These are phyloP conservation scores for Coemansia erecta DNA, from an alignment of 192 early-diverging fungal genomes.

Conservation along the genomic window DNA sequence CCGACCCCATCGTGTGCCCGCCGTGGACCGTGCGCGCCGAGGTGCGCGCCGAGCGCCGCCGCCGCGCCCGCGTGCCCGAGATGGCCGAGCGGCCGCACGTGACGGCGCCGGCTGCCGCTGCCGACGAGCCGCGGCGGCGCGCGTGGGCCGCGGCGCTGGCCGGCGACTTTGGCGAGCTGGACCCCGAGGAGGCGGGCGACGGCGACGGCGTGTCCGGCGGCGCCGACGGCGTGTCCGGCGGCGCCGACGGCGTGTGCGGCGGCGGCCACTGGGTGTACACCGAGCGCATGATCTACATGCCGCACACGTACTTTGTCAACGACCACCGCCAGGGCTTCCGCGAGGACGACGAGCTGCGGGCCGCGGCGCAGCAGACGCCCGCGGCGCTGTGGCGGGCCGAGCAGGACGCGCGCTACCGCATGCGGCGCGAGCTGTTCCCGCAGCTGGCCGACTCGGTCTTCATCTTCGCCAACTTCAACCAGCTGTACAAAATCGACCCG, in stretches of 20 bases:
- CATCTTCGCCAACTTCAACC: constrained; percentile 96
- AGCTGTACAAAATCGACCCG: constrained; percentile 96
- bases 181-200: constrained; percentile 38
- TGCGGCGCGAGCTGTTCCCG: constrained; percentile 87
- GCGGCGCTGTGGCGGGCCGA: constrained; percentile 72
- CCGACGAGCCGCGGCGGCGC: constrained; percentile 12
- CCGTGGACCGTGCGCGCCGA: constrained; percentile 65
- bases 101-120: constrained; percentile 3
- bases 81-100: constrained; percentile 20
- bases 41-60: constrained; percentile 47
- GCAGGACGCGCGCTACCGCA: constrained; percentile 74
- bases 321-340: constrained; percentile 91
- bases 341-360: constrained; percentile 63
- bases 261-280: constrained; percentile 72
- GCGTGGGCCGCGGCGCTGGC: constrained; percentile 57
- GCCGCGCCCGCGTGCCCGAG: constrained; percentile 13
- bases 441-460: constrained; percentile 74
- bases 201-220: constrained; percentile 8
- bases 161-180: constrained; percentile 52
- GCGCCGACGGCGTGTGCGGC: constrained; percentile 19
- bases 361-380: constrained; percentile 21
- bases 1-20: constrained; percentile 73
- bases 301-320: constrained; percentile 90
- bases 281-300: constrained; percentile 90
- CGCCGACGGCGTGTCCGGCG: constrained; percentile 37